Evolutionary conservation across 306 rosid species (phyloP).

Genomic region (Vigna trinervia): DNA sequence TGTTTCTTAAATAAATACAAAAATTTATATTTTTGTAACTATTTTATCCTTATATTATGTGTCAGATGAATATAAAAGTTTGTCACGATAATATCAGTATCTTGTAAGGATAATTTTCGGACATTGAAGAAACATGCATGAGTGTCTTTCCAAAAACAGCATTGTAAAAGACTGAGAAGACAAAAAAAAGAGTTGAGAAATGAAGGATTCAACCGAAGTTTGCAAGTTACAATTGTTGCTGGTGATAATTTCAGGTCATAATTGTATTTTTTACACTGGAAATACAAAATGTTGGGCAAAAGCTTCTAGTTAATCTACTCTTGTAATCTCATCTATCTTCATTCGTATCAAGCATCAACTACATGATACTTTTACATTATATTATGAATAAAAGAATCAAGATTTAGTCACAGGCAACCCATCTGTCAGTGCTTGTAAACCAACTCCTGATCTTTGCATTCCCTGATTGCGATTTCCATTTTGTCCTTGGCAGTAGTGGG

Average conservation of each 20-base stretch:
- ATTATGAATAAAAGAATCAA: constrained; percentile 17
- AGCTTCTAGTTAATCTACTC: constrained; percentile 6
- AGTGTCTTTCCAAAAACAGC: constrained; percentile 5
- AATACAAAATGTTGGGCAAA: constrained; percentile 32
- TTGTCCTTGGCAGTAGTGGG: constrained; percentile 55
- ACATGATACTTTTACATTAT: constrained; percentile 12
- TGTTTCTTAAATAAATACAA: no score
- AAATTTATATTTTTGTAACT: no score
- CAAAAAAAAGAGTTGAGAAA: not conserved
- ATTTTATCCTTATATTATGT: no score
- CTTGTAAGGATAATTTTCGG: constrained; percentile 3
- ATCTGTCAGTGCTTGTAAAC: constrained; percentile 57
- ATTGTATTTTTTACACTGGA: constrained; percentile 11
- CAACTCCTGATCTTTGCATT: constrained; percentile 84
- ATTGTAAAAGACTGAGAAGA: constrained; percentile 5
- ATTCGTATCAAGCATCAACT: not conserved
- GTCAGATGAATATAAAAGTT: no score
- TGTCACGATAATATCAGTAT: no score
- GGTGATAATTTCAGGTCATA: constrained; percentile 5
- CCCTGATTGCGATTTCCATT: constrained; percentile 75
- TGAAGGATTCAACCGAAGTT: not conserved
- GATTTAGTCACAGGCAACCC: constrained; percentile 7
- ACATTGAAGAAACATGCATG: constrained; percentile 13
- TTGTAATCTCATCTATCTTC: constrained; percentile 12
- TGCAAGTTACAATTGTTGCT: not conserved